Base-by-base conservation (phyloP, 2,329 filamentous ascomycete species). In the Aspergillus sp. region DNA sequence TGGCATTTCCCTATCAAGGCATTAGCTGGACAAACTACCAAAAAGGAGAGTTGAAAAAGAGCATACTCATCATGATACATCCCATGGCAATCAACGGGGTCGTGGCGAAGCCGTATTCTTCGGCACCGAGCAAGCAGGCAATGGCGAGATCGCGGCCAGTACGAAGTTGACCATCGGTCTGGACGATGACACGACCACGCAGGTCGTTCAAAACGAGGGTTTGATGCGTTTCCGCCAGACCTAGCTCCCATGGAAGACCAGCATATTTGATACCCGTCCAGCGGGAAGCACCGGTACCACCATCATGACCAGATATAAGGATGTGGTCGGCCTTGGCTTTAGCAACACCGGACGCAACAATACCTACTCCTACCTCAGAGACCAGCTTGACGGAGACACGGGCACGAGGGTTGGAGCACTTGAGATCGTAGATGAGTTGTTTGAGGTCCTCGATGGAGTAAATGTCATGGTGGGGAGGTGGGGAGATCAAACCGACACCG, bases 221-320 rank as follows among this genome's bases (percentile, higher is more conserved):
- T 73, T 97, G 91, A 67, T 97, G 91, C 41, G 90, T 96, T 75
- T 97, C 91, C 5, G 91, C 91, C 60, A 97, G 85, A 80, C 91
- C 91, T 58, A 97, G 69, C 70, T 97, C 91, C 90, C 90, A 97
- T 22, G 91, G 91, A 32, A 96, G 82, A 79, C 91, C 91, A 44
- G 90, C 91, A 68, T 96, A 95, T 72, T 96, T 96, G 82, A 95
- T 96, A 77, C 91, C 91, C 63, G 91, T 97, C 91, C 91, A 97
- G 69, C 91, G 80, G 45, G 90, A 96, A 51, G 91, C 91, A 77
- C 91, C 91, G 52, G 91, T 97, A 69, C 91, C 91, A 77, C 91
- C 91, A 64, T 97, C 91, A 65, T 97, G 91, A 58, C 91, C 91
- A 54, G 91, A 95, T 62, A 97, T 96, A 62, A 97, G 73, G 56